Conservation (phyloP, 805 yeast species). For the Saccharomyces jurei region DNA sequence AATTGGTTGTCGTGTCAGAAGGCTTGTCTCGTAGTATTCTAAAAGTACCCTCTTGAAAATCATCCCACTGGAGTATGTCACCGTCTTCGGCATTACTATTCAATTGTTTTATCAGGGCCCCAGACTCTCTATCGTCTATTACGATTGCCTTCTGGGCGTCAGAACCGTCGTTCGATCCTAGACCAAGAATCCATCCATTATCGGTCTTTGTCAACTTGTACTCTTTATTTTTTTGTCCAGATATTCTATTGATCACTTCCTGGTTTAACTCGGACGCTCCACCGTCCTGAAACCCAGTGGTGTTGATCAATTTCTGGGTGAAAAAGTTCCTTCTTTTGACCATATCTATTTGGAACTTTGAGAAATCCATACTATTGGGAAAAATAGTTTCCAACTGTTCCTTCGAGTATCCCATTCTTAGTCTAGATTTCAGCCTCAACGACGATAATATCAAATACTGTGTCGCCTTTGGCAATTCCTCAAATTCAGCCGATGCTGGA, state of each 20-base stretch:
- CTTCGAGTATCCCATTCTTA: conserved; percentile 90
- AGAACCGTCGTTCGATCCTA: conserved; percentile 40
- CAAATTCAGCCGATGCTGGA: conserved; percentile 74
- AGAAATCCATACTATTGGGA: conserved; percentile 82
- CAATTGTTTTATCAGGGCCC: background rate
- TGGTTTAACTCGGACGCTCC: conserved; percentile 30
- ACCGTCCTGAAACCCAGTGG: conserved; percentile 67
- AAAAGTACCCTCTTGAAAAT: background rate
- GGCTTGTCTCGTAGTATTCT: conserved; percentile 1
- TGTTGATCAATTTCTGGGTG: conserved; percentile 79
- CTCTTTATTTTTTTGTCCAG: conserved; percentile 72
- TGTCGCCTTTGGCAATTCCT: conserved; percentile 67
- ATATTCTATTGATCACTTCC: conserved; percentile 42
- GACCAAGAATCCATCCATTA: conserved; percentile 76
- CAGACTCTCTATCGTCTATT: conserved; percentile 33
- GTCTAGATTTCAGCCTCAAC: conserved; percentile 71
- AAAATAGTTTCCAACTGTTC: conserved; percentile 78
- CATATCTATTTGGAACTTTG: conserved; percentile 86
- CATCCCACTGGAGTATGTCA: background rate
- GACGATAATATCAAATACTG: conserved; percentile 85
- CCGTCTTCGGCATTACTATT: background rate
- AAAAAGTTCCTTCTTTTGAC: conserved; percentile 85
- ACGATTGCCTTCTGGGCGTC: conserved; percentile 40
- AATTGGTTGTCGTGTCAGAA: conserved; percentile 2
- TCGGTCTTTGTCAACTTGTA: conserved; percentile 70